Percentiles rank a stretch among this genome's conserved stretches.
phyloP scores from a whole-genome alignment of 371 early-diverging fungal species.

The Syncephalastrum contaminatum region DNA sequence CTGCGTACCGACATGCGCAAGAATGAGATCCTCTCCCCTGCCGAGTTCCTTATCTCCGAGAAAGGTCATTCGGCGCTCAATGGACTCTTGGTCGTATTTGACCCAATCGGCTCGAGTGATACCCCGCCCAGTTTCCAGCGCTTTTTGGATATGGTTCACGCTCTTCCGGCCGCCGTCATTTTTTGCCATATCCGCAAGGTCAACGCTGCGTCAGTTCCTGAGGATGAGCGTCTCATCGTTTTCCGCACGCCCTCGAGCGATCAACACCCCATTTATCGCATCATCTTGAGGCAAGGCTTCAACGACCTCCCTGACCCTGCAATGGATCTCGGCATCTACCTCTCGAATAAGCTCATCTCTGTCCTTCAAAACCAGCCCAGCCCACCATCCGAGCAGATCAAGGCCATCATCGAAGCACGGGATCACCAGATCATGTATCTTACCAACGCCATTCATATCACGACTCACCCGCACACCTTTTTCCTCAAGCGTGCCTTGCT shows the following conservation, averaged over 20 bases:
- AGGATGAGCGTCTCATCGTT: conserved; percentile 27
- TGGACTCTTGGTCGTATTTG: conserved; percentile 29
- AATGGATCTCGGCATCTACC: conserved; percentile 5
- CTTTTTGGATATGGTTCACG: conserved; percentile 18
- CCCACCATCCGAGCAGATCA: conserved; percentile 1
- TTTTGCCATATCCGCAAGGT: conserved; percentile 32
- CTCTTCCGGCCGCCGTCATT: conserved; percentile 27
- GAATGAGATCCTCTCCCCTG: neutral
- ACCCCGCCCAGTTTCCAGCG: conserved; percentile 29
- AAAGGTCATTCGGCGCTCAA: conserved; percentile 3
- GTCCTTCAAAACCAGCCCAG: conserved; percentile 9
- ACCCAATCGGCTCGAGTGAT: conserved; percentile 20
- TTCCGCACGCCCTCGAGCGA: conserved; percentile 7
- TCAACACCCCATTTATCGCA: conserved; percentile 16
- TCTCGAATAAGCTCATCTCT: conserved; percentile 8
- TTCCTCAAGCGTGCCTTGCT: conserved; percentile 16
- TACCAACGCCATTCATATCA: conserved; percentile 9
- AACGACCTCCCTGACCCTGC: conserved; percentile 17
- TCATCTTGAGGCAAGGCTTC: conserved; percentile 33
- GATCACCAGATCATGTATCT: conserved; percentile 15
- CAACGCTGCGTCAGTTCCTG: conserved; percentile 19
- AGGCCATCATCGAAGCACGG: conserved; percentile 1
- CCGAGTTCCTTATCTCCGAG: neutral
- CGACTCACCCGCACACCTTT: conserved; percentile 4
- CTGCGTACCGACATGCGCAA: conserved; percentile 1